A percentile compares a stretch with the other conserved stretches of the same genome.
These are phyloP conservation scores for Eutrema salsugineum DNA, from an alignment of 441 rosid genomes.

Conservation along the genomic window DNA sequence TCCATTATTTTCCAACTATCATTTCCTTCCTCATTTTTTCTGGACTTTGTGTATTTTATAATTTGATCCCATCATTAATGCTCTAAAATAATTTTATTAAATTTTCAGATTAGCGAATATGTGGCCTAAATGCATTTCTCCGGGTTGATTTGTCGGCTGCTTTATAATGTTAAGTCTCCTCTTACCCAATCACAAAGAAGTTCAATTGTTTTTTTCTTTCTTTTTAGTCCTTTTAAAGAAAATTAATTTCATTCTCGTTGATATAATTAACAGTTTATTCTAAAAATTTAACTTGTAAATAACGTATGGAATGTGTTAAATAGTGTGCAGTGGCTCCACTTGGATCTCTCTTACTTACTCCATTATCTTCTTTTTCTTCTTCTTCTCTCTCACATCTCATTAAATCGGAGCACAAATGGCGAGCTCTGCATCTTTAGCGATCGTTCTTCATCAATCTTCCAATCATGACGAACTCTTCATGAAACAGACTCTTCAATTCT, in stretches of 20 bases:
- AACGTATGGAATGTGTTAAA: constrained; percentile 23
- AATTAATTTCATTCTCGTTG: neutral
- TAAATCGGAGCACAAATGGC: constrained; percentile 16
- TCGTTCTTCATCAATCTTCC: constrained; percentile 44
- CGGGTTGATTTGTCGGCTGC: constrained; percentile 15
- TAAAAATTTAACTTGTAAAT: constrained; percentile 16
- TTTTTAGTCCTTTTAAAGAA: neutral
- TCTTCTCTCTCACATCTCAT: neutral
- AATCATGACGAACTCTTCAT: constrained; percentile 68
- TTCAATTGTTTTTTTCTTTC: neutral
- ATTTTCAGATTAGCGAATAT: neutral
- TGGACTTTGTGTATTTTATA: constrained; percentile 6
- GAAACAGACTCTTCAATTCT: constrained; percentile 68
- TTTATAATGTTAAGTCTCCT: neutral
- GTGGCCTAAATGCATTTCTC: neutral
- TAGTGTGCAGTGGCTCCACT: constrained; percentile 24
- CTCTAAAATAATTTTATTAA: neutral
- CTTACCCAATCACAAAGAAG: neutral
- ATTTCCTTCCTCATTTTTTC: neutral
- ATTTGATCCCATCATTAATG: neutral
- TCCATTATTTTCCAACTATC: constrained; percentile 22
- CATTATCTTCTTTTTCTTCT: constrained; percentile 16
- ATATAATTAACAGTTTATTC: neutral
- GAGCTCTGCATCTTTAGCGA: constrained; percentile 42
- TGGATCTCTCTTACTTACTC: constrained; percentile 28